Percentiles rank a stretch among this genome's conserved stretches.
Conservation (phyloP, 2,329 filamentous ascomycete species). For the Cladosporium sphaerospermum region DNA sequence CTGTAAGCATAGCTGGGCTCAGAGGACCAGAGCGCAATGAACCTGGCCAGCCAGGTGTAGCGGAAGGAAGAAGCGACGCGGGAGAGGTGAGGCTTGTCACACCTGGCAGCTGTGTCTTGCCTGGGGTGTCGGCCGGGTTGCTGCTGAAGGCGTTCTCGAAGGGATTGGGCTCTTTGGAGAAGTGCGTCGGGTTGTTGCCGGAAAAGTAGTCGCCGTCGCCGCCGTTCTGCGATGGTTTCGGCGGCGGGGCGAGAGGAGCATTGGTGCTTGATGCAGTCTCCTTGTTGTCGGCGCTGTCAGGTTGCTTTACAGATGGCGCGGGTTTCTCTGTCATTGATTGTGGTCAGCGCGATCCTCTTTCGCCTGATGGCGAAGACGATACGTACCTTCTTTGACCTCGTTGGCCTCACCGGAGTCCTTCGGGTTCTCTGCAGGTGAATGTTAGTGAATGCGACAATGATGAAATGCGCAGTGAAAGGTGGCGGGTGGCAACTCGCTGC, state of each 20-base stretch:
- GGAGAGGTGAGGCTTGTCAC: slow-evolving; percentile 89
- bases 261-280: slow-evolving; percentile 33
- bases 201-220: slow-evolving; percentile 45
- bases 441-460: slow-evolving; percentile 8
- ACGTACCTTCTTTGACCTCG: slow-evolving; percentile 11
- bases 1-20: slow-evolving; percentile 95
- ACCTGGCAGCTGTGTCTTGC: slow-evolving; percentile 72
- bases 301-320: slow-evolving; percentile 31
- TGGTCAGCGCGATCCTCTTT: slow-evolving; percentile 13
- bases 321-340: slow-evolving; percentile 15
- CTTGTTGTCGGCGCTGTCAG: slow-evolving; percentile 25
- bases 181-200: slow-evolving; percentile 37
- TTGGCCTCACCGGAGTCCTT: slow-evolving; percentile 3
- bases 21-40: slow-evolving; percentile 87
- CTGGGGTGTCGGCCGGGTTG: slow-evolving; percentile 68
- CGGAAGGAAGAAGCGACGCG: slow-evolving; percentile 64
- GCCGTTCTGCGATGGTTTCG: slow-evolving; percentile 36
- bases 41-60: slow-evolving; percentile 74
- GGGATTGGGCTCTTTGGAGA: slow-evolving; percentile 84
- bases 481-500: neutral
- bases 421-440: neutral
- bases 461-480: neutral
- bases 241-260: slow-evolving; percentile 48
- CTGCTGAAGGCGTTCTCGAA: slow-evolving; percentile 88
- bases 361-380: neutral